Conservation (phyloP, 2,329 filamentous ascomycete species). For the Daldinia sp. region DNA sequence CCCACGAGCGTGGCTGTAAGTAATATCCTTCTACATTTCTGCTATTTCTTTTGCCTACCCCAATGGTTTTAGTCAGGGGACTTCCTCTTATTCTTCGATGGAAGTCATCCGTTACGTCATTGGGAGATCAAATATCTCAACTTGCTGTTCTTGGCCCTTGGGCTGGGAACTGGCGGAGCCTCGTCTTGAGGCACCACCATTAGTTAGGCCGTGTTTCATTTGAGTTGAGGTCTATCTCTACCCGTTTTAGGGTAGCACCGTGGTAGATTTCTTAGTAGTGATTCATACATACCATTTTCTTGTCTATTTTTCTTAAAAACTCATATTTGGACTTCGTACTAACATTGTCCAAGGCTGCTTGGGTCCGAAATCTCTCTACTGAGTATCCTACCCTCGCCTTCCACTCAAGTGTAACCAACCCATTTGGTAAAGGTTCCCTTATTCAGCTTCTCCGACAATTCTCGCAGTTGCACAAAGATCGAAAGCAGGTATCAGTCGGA, state of each 20-base stretch:
- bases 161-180: constrained; percentile 75
- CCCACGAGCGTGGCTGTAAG: constrained; percentile 95
- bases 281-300: constrained; percentile 80
- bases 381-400: constrained; percentile 96
- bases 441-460: constrained; percentile 95
- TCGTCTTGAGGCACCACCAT: constrained; percentile 91
- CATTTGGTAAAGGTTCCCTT: constrained; percentile 94
- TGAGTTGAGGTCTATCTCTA: constrained; percentile 95
- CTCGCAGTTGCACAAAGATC: constrained; percentile 85
- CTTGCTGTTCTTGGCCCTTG: constrained; percentile 76
- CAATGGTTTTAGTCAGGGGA: constrained; percentile 88
- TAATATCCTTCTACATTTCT: constrained; percentile 28
- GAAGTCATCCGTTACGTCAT: constrained; percentile 97
- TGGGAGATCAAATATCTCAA: constrained; percentile 87
- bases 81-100: constrained; percentile 73
- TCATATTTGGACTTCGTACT: constrained; percentile 45
- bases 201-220: constrained; percentile 84
- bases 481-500: constrained; percentile 95
- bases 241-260: constrained; percentile 66
- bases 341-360: constrained; percentile 76
- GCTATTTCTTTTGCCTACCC: constrained; percentile 54
- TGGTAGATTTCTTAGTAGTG: constrained; percentile 99
- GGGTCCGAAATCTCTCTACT: constrained; percentile 89
- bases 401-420: constrained; percentile 93
- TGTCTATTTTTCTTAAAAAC: constrained; percentile 40